Base-by-base conservation (phyloP, 108 stramenopile genomes). In the Pseudonitzschia pungens region DNA sequence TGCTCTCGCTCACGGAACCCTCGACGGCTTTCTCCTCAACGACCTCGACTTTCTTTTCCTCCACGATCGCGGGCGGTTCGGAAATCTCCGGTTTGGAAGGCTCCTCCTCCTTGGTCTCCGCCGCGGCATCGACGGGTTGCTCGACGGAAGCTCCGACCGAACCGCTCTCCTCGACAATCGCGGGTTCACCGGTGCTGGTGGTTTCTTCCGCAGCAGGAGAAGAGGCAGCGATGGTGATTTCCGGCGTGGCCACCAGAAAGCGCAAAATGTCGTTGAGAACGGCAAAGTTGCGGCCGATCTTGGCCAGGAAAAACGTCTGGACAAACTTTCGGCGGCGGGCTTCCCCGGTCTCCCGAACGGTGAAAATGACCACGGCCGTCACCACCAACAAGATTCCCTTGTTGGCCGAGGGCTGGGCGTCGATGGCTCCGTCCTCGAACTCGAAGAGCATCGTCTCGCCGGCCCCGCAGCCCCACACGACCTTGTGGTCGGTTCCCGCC, bases 261-360 rank as follows among this genome's bases (percentile, higher is more conserved):
- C 92, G 77, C 54, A 94, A 69, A 65, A 94, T 78, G 70, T 94
- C 92, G 69, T 94, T 94, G 77, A 79, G 76, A 40, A 91, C 89
- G 73, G 60, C 78, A 42, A 94, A 70, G 65, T 48, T 48, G 31
- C 65, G 31, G 6, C 65, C 65, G 24, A 10, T 31, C 48, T 50
- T 45, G 65, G 48, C 65, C 22, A 67, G 44, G 62, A 94, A 88
- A 68, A 94, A 91, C 21, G 92, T 91, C 44, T 94, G 92, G 51
- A 89, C 87, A 56, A 94, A 94, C 18, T 73, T 71, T 65, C 80
- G 80, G 18, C 80, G 52, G 22, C 72, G 72, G 48, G 41, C 10
- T 14, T 51, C 48, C 20, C 53, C 71, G 31, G 26, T 36, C 16
- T 33, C 66, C 45, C 59, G 56, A 7, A 50, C 75, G 51, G 72